Percentiles rank a stretch among this genome's conserved stretches.
Conservation (phyloP, 768 basidiomycete species). For the Filobasidium floriforme region DNA sequence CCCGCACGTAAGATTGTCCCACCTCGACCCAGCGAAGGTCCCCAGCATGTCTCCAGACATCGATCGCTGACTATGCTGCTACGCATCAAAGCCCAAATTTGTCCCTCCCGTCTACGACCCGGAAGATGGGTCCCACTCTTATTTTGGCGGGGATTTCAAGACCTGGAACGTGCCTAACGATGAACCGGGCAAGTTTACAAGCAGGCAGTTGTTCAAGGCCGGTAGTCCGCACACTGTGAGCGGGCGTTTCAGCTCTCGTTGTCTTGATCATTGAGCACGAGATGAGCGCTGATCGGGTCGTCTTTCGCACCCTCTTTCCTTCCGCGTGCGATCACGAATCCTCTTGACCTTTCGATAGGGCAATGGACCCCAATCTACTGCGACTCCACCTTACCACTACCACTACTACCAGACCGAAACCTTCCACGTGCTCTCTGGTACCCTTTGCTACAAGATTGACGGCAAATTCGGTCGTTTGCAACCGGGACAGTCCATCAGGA, state of each 20-base stretch:
- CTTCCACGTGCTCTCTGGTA: constrained; percentile 14
- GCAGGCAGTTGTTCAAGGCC: constrained; percentile 18
- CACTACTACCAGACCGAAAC: constrained; percentile 16
- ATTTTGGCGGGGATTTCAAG: constrained; percentile 15
- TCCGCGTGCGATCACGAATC: too few species aligned
- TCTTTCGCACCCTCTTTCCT: too few species aligned
- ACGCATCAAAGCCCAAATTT: constrained; percentile 2
- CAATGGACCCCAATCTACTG: background rate
- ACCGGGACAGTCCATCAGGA: constrained; percentile 6
- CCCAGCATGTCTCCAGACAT: background rate
- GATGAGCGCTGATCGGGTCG: too few species aligned
- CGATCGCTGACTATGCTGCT: background rate
- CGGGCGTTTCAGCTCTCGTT: too few species aligned
- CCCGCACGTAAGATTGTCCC: constrained; percentile 4
- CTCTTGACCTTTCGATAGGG: constrained; percentile 1
- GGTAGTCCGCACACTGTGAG: constrained; percentile 12
- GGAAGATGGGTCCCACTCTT: constrained; percentile 10
- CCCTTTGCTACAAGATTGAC: constrained; percentile 8
- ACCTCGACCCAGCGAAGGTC: background rate
- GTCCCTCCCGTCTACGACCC: background rate
- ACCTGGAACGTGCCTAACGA: constrained; percentile 9
- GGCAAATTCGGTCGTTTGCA: constrained; percentile 6
- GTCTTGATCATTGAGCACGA: too few species aligned
- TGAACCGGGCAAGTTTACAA: constrained; percentile 10
- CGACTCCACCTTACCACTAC: constrained; percentile 20